phyloP scores from a whole-genome alignment of 1,139 yeast species.

The Diutina mesorugosa region DNA sequence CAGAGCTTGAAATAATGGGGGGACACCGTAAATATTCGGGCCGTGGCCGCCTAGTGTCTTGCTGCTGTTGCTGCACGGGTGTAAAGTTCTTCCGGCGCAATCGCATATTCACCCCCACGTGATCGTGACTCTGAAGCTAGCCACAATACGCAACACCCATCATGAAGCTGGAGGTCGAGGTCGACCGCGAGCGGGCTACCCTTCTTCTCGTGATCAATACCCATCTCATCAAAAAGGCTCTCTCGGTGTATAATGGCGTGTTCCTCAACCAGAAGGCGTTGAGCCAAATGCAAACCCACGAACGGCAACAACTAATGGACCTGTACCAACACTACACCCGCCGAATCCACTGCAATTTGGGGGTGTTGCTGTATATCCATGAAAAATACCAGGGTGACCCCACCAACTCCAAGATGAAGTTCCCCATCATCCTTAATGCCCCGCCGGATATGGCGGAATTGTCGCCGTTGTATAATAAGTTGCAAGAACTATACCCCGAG shows the following conservation, averaged over 20 bases:
- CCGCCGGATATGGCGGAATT: constrained; percentile 47
- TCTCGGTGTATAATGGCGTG: constrained; percentile 22
- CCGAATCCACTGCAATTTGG: constrained; percentile 40
- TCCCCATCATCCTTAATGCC: constrained; percentile 40
- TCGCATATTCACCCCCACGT: not conserved
- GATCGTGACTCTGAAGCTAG: not conserved
- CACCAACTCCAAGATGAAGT: constrained; percentile 23
- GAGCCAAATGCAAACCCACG: constrained; percentile 23
- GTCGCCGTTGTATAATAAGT: constrained; percentile 28
- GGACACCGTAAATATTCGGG: too few relatives aligned
- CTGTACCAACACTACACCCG: constrained; percentile 38
- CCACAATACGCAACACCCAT: not conserved
- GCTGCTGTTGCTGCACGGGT: too few relatives aligned
- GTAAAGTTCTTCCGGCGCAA: not conserved
- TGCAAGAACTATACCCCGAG: constrained; percentile 44
- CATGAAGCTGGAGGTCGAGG: constrained; percentile 6
- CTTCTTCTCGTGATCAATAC: constrained; percentile 40
- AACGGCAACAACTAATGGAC: constrained; percentile 26
- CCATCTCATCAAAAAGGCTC: constrained; percentile 37
- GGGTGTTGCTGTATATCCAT: constrained; percentile 39
- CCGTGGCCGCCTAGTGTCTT: too few relatives aligned
- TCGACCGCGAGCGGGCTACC: constrained; percentile 35
- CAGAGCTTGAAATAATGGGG: too few relatives aligned
- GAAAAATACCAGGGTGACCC: constrained; percentile 29
- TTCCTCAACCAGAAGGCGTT: constrained; percentile 23